Percentiles rank a stretch among this genome's conserved stretches.
Evolutionary conservation across 2,329 filamentous ascomycete species (phyloP).

Genomic region (Elsinoe australis): DNA sequence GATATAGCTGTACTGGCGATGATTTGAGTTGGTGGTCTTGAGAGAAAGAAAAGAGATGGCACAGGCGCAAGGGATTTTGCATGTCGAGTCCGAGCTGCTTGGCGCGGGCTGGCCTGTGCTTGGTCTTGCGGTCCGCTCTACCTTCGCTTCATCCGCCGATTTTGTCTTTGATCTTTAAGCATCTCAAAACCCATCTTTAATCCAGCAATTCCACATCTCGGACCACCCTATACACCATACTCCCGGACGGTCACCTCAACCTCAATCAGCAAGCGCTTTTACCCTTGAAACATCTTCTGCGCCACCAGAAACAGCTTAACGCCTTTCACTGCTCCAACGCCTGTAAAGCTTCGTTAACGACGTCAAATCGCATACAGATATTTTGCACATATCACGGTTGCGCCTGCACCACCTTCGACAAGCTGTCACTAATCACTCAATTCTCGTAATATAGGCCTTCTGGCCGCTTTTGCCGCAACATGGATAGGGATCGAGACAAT

Average conservation of each 20-base stretch:
- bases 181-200: conserved; percentile 11
- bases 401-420: background rate
- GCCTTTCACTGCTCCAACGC: conserved; percentile 7
- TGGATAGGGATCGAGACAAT: conserved; percentile 26
- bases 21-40: conserved; percentile 70
- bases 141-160: conserved; percentile 6
- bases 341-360: conserved; percentile 19
- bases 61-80: conserved; percentile 19
- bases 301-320: too few relatives aligned
- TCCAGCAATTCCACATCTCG: background rate
- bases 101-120: conserved; percentile 15
- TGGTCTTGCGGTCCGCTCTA: conserved; percentile 15
- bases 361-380: conserved; percentile 27
- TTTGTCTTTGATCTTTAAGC: conserved; percentile 6
- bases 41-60: conserved; percentile 38
- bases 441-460: background rate
- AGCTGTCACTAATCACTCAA: background rate
- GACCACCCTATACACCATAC: too few relatives aligned
- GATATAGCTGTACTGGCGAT: conserved; percentile 52
- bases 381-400: background rate
- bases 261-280: too few relatives aligned
- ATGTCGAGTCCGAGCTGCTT: background rate
- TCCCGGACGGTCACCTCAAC: too few relatives aligned
- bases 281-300: too few relatives aligned
- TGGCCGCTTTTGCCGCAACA: conserved; percentile 17